Evolutionary conservation across 495 filamentous ascomycete species (phyloP), one percentile per base, ranked within the genome.

Genomic region (Astrocystis sublimbata): DNA sequence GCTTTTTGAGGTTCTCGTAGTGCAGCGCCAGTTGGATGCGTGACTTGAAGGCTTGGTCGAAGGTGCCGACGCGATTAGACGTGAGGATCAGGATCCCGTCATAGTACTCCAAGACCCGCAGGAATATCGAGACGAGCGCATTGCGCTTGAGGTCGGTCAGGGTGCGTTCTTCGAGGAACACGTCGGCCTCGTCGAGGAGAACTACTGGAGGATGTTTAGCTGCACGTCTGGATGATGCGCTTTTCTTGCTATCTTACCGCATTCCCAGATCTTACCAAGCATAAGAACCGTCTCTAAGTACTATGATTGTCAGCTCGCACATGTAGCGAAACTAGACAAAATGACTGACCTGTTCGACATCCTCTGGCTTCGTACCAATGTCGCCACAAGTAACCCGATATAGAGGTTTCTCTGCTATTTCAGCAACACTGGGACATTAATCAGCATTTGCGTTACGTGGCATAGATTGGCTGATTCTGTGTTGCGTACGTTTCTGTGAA

Each of bases 311-410:
- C n/a, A n/a, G n/a, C n/a, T n/a, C n/a, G n/a, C n/a, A n/a, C n/a
- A n/a, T n/a, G n/a, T n/a, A n/a, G n/a, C n/a, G n/a, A n/a, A n/a
- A n/a, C n/a, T n/a, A n/a, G n/a, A n/a, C n/a, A n/a, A n/a, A n/a
- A n/a, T n/a, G n/a, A n/a, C n/a, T n/a, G n/a, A n/a, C 75, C 9
- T 64, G 55, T 33, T 85, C 81, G 6, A 81, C 73, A 0, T 62
- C 61, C 0, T 62, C 65, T 0, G 77, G 68, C n/a, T 72, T 63
- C 3, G 70, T 81, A 0, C 81, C 80, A 0, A 85, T 68, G 38
- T 85, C 82, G 3, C 81, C 81, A 4, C 75, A 76, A 6, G 76
- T 80, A 3, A 85, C 74, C 0, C 71, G 51, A 38, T 79, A 79
- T 0, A 85, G 67, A 5, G 83, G 79, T 17, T 69, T 72, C 12